These are phyloP conservation scores for Solidago caesia DNA, from an alignment of 129 eudicot species.

Conservation along the genomic window DNA sequence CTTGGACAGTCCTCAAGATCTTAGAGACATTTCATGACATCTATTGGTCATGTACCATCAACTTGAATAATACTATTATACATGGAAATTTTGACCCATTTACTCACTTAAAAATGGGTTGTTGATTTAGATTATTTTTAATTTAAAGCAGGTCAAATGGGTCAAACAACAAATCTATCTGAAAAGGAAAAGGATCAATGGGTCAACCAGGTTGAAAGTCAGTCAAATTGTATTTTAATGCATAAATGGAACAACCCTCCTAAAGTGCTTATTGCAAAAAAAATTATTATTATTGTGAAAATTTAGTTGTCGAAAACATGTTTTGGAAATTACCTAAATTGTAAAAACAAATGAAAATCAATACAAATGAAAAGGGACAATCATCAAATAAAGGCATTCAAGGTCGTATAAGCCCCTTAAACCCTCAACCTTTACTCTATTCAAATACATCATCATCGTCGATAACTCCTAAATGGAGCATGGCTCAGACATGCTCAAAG, in stretches of 20 bases:
- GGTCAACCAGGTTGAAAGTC: not conserved
- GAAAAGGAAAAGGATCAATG: too few relatives aligned
- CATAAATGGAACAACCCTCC: not conserved
- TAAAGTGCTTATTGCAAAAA: not conserved
- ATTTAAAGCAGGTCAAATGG: not conserved
- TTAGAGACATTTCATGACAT: slow-evolving; percentile 17
- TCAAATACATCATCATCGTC: too few relatives aligned
- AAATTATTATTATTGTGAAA: too few relatives aligned
- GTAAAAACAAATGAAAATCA: too few relatives aligned
- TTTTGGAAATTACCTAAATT: not conserved
- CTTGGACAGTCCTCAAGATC: slow-evolving; percentile 94
- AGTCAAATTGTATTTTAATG: not conserved
- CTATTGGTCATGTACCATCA: not conserved
- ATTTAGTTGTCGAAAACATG: not conserved
- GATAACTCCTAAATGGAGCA: too few relatives aligned
- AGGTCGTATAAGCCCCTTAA: too few relatives aligned
- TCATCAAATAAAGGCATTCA: too few relatives aligned
- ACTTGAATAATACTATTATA: not conserved
- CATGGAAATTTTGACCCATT: not conserved
- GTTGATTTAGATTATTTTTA: not conserved
- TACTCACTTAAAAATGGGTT: not conserved
- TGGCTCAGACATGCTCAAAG: too few relatives aligned
- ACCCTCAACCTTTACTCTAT: too few relatives aligned
- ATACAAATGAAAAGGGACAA: too few relatives aligned
- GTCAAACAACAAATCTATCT: not conserved